Evolutionary conservation across 2,329 filamentous ascomycete species (phyloP).

Genomic region (Colletotrichum sp.): DNA sequence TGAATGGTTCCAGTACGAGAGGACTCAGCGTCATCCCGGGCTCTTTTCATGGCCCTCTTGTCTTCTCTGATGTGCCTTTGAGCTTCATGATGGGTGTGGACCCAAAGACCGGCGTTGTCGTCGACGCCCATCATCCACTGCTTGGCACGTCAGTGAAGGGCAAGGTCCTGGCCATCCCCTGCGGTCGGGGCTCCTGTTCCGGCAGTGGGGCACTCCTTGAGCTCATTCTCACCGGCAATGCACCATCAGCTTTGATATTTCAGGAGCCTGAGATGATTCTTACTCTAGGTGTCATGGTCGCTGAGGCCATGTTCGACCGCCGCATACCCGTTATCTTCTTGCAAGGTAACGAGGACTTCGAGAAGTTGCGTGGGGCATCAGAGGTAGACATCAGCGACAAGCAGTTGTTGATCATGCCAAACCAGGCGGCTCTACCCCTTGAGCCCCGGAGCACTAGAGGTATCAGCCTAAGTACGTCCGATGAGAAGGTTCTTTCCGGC

Average conservation of each 20-base stretch:
- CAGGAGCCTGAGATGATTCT: conserved; percentile 46
- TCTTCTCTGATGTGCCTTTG: conserved; percentile 23
- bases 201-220: conserved; percentile 51
- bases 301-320: conserved; percentile 41
- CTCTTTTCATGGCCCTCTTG: not conserved
- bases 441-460: not conserved
- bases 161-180: conserved; percentile 46
- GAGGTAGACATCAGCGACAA: not conserved
- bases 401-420: not conserved
- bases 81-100: conserved; percentile 54
- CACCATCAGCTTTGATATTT: conserved; percentile 46
- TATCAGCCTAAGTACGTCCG: not conserved
- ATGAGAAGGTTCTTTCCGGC: conserved; percentile 33
- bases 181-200: conserved; percentile 51
- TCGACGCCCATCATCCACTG: conserved; percentile 49
- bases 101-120: conserved; percentile 41
- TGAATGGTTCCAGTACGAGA: not conserved
- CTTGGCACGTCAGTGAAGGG: conserved; percentile 33
- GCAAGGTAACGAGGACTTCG: conserved; percentile 17
- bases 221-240: conserved; percentile 42
- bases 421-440: not conserved
- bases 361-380: not conserved
- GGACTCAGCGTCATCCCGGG: not conserved
- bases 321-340: conserved; percentile 42
- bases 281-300: conserved; percentile 48